These are phyloP conservation scores for Linnemannia elongata DNA, from an alignment of 192 early-diverging fungal genomes.

Conservation along the genomic window DNA sequence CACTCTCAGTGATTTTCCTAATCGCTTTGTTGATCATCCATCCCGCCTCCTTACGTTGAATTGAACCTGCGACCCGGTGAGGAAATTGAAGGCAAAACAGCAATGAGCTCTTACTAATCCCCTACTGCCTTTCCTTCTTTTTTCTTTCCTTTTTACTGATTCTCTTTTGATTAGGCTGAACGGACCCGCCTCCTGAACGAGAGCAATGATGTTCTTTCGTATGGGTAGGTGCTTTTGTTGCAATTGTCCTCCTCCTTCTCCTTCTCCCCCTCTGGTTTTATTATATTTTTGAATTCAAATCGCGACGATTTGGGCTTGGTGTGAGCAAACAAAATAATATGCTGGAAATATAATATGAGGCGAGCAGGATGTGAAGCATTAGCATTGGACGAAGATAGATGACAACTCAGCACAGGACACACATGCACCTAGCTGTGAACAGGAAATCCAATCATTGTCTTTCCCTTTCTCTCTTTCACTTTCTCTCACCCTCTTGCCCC, in stretches of 20 bases:
- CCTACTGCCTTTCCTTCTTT: background rate
- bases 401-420: background rate
- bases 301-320: conserved; percentile 4
- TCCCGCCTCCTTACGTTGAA: background rate
- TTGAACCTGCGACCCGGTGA: background rate
- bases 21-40: background rate
- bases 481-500: background rate
- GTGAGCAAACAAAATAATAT: background rate
- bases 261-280: background rate
- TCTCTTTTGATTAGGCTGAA: conserved; percentile 23
- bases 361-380: background rate
- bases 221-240: conserved; percentile 37
- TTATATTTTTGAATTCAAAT: conserved; percentile 47
- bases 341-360: background rate
- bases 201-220: conserved; percentile 40
- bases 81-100: background rate
- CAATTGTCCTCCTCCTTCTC: background rate
- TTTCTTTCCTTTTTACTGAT: background rate
- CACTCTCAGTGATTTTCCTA: background rate
- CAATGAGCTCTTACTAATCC: conserved; percentile 13
- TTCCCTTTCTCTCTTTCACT: background rate
- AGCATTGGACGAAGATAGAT: background rate
- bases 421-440: background rate
- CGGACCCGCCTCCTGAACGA: conserved; percentile 46
- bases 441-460: background rate